Conservation (phyloP, 306 rosid species). For the Vicia faba region DNA sequence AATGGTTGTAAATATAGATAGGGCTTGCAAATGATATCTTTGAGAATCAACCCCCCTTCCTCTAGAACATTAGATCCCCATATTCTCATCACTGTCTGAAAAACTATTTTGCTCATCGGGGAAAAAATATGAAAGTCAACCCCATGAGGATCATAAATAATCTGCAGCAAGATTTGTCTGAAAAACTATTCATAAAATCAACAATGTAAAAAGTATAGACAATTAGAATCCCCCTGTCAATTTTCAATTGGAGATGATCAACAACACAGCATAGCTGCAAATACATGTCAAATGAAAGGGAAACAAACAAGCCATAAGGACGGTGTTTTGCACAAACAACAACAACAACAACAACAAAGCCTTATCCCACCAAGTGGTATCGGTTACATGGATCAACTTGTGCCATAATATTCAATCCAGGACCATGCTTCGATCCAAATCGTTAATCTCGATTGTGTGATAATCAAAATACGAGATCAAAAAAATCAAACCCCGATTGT, state of each 20-base stretch:
- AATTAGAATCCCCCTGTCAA: conserved; percentile 20
- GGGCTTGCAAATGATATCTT: not conserved
- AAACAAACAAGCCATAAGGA: conserved; percentile 28
- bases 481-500: conserved; percentile 18
- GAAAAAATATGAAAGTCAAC: not conserved
- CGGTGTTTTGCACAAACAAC: conserved; percentile 1
- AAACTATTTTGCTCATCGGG: not conserved
- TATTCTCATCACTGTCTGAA: too few relatives aligned
- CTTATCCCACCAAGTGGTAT: too few relatives aligned
- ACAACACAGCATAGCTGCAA: conserved; percentile 23
- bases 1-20: conserved; percentile 17
- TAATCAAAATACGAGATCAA: not conserved
- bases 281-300: conserved; percentile 17
- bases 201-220: conserved; percentile 18
- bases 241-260: conserved; percentile 7
- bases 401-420: too few relatives aligned
- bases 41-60: too few relatives aligned
- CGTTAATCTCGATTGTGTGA: too few relatives aligned
- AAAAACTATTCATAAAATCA: conserved; percentile 9
- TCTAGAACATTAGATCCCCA: too few relatives aligned
- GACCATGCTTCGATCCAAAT: too few relatives aligned
- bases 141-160: conserved; percentile 20
- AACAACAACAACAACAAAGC: too few relatives aligned
- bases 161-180: conserved; percentile 25
- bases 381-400: too few relatives aligned